Evolutionary conservation across 495 filamentous ascomycete species (phyloP), one percentile per base, ranked within the genome.

Genomic region (Trichocladium antarcticum): DNA sequence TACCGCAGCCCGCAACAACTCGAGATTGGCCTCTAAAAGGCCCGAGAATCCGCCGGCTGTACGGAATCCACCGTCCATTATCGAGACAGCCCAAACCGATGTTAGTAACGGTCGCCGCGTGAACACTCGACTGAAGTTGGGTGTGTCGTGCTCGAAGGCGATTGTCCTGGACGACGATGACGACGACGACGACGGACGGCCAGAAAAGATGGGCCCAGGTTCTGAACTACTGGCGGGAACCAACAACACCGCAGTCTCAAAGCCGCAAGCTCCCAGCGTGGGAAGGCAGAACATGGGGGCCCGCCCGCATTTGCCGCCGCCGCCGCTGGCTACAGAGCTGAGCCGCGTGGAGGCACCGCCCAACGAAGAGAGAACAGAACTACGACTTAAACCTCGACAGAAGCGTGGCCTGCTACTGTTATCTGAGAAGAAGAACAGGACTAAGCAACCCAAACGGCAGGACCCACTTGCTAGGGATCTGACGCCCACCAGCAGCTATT

Each of bases 391-490:
- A 35, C 61, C 66, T 11, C 51, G 67, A 45, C 68, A 66, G 28
- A 72, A 67, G 42, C 58, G 70, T 39, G 69, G 70, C 24, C 45
- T 73, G 3, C 31, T 72, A 36, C 58, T 70, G 47, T 27, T 66
- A 5, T 53, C 60, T 6, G 68, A 71, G 42, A 58, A 56, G 44
- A 35, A 47, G 3, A 42, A 21, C 16, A 47, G 46, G 22, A 7
- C 42, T 0, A 47, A 50, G 42, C 45, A 42, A 38, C 16, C 35
- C 15, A 50, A 53, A 42, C 22, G 9, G 28, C 44, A 28, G 5
- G 17, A 12, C 3, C 17, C 14, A 20, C 8, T 12, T 14, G 3
- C 32, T 11, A 15, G 8, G 16, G 22, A 22, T 12, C 10, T 3
- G 9, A 27, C 2, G 4, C 27, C 17, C 14, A 15, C 12, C 6